phyloP scores from a whole-genome alignment of 192 early-diverging fungal species.

The Pilaira anomala region DNA sequence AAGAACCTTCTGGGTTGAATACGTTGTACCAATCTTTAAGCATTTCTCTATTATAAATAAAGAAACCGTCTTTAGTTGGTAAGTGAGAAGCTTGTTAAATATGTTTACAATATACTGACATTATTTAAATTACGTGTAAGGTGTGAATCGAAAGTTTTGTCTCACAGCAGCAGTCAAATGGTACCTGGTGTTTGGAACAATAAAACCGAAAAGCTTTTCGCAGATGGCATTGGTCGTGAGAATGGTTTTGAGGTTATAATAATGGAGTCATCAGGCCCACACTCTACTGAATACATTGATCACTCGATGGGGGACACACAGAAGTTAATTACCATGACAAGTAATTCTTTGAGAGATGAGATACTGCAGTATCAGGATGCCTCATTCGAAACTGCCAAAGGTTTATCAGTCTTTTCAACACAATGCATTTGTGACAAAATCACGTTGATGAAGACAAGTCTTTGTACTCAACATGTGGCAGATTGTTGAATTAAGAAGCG shows the following conservation, averaged over 20 bases:
- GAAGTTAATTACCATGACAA: neutral
- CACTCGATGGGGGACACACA: neutral
- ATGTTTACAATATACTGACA: constrained; percentile 1
- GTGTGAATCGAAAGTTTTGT: neutral
- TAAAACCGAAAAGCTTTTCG: neutral
- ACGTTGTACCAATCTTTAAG: neutral
- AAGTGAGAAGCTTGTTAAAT: neutral
- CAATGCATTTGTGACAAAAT: neutral
- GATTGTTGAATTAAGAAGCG: neutral
- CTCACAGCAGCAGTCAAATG: neutral
- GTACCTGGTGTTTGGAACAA: neutral
- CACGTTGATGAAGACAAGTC: constrained; percentile 1
- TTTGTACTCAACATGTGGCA: neutral
- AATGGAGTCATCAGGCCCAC: neutral
- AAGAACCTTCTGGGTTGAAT: neutral
- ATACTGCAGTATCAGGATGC: neutral
- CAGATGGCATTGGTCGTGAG: neutral
- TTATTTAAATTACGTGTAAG: neutral
- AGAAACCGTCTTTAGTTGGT: neutral
- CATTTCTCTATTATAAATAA: neutral
- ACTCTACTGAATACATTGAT: constrained; percentile 2
- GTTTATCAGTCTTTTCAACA: neutral
- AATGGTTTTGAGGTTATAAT: neutral
- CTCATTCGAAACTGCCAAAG: neutral
- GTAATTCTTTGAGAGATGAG: neutral